Conservation (phyloP, 768 basidiomycete species). For the Dendrothele bispora region DNA sequence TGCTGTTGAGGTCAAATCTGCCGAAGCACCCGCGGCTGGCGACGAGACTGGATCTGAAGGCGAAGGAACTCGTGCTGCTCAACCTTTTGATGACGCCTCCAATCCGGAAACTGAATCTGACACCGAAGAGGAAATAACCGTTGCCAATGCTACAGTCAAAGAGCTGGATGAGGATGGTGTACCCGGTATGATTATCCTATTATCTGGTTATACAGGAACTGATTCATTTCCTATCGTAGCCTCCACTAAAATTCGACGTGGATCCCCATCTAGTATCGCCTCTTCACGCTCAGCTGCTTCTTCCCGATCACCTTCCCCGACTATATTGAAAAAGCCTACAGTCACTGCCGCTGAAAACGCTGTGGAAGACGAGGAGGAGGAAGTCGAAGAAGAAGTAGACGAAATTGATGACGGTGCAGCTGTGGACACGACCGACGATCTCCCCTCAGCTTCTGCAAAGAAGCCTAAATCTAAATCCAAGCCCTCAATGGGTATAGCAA, state of each 20-base stretch:
- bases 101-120: neutral
- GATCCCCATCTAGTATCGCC: neutral
- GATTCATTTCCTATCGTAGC: neutral
- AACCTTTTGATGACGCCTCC: neutral
- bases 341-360: constrained; percentile 20
- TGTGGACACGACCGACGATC: constrained; percentile 28
- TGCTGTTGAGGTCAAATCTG: constrained; percentile 20
- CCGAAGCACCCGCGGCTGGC: constrained; percentile 26
- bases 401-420: constrained; percentile 15
- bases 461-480: too few relatives aligned
- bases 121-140: neutral
- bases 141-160: neutral
- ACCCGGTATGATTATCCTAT: neutral
- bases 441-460: constrained; percentile 12
- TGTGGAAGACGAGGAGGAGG: constrained; percentile 17
- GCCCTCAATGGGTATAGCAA: constrained; percentile 3
- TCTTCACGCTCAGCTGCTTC: constrained; percentile 1
- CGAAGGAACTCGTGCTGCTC: neutral
- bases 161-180: neutral
- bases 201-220: neutral
- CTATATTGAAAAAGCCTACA: too few relatives aligned
- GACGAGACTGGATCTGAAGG: constrained; percentile 20
- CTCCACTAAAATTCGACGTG: neutral
- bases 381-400: constrained; percentile 11
- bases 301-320: constrained; percentile 6